phyloP scores from a whole-genome alignment of 2,329 filamentous ascomycete genomes.

The Helicocarpus griseus region DNA sequence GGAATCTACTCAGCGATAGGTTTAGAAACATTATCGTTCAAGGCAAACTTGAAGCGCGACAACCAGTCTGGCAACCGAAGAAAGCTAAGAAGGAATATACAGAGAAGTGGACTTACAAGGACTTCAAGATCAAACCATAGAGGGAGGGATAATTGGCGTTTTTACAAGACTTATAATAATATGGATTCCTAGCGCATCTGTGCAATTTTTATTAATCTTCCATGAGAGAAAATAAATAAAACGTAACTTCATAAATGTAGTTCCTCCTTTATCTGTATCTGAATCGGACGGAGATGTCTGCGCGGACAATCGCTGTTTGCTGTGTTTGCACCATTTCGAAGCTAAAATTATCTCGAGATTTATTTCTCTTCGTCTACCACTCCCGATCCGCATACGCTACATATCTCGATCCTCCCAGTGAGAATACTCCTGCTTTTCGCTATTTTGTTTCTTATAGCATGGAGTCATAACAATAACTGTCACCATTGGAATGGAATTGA shows the following conservation, averaged over 20 bases:
- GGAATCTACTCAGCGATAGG: constrained; percentile 85
- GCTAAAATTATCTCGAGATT: background rate
- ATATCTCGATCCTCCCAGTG: background rate
- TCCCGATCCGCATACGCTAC: background rate
- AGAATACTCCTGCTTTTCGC: background rate
- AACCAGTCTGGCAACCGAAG: constrained; percentile 69
- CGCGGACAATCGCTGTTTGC: constrained; percentile 7
- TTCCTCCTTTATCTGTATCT: background rate
- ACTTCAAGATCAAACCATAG: constrained; percentile 53
- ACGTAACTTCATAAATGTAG: background rate
- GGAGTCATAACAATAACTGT: background rate
- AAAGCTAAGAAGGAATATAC: constrained; percentile 71
- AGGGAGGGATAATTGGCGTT: background rate
- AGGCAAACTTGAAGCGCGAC: constrained; percentile 78
- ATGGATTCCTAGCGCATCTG: background rate
- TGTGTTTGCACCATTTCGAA: constrained; percentile 7
- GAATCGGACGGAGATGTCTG: too few species aligned
- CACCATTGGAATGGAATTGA: constrained; percentile 31
- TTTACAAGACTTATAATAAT: background rate
- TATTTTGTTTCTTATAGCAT: background rate
- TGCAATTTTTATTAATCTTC: background rate
- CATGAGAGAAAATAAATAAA: background rate
- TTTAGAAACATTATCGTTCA: constrained; percentile 82
- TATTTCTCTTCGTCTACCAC: background rate
- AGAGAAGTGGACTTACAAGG: constrained; percentile 98